Evolutionary conservation across 2,329 filamentous ascomycete genomes (phyloP).

Genomic region (Colletotrichum godetiae): DNA sequence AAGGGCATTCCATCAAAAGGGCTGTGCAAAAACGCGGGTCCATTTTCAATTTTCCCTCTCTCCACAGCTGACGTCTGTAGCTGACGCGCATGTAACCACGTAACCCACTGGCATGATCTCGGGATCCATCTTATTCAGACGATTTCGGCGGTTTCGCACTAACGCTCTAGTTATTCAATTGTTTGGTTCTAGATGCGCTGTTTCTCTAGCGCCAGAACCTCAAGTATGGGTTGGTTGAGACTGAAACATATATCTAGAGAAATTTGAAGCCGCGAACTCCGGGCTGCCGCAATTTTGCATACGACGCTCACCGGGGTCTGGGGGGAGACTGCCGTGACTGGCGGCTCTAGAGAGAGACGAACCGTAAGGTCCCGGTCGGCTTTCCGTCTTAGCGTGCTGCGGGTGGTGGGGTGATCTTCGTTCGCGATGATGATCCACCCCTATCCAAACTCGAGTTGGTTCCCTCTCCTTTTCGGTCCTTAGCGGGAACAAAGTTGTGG

Average conservation of each 20-base stretch:
- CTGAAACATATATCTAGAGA: neutral
- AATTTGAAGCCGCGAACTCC: neutral
- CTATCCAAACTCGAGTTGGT: neutral
- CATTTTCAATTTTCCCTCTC: slow-evolving; percentile 31
- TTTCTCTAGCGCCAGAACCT: neutral
- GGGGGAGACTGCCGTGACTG: neutral
- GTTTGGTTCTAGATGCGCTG: neutral
- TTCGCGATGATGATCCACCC: slow-evolving; percentile 27
- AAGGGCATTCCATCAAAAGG: slow-evolving; percentile 1
- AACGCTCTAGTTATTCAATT: neutral
- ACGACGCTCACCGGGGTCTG: neutral
- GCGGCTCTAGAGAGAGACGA: neutral
- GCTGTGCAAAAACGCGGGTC: slow-evolving; percentile 25
- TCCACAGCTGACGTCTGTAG: slow-evolving; percentile 33
- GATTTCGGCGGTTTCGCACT: neutral
- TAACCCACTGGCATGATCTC: slow-evolving; percentile 15
- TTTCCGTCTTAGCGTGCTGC: slow-evolving; percentile 3
- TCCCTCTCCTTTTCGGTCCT: neutral
- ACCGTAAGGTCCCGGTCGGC: neutral
- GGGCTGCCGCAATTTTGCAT: neutral
- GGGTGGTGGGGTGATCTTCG: slow-evolving; percentile 24
- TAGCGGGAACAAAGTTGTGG: slow-evolving; percentile 6
- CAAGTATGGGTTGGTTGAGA: neutral
- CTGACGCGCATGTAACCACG: slow-evolving; percentile 9
- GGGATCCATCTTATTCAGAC: neutral